Base-by-base conservation (phyloP, 805 yeast genomes). In the Naumovozyma castellii region DNA sequence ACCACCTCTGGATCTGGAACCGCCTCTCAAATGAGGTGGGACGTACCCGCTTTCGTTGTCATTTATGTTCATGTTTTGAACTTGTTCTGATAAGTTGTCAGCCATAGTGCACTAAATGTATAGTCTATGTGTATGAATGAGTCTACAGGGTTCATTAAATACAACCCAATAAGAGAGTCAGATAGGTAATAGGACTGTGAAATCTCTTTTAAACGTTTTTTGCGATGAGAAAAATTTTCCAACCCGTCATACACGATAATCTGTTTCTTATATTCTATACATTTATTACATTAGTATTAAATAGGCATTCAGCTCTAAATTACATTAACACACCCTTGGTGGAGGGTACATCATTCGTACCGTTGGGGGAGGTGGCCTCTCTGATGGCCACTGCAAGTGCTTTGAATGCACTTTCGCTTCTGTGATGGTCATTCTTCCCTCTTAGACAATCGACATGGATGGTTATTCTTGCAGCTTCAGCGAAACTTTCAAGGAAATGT, bases 351-450 rank as follows among this genome's bases (percentile, higher is more conserved):
- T 92, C 98, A 56, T 86, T 71, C 18, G 81, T 75, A 25, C 97
- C 97, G 25, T 86, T 86, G 49, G 74, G 71, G 9, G 90, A 71
- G 36, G 75, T 78, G 18, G 97, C 90, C 57, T 87, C 95, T 50
- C 77, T 80, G 37, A 92, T 70, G 3, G 98, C 98, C 16, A 92
- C 70, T 0, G 98, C 98, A 47, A 90, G 67, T 0, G 97, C 96
- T 66, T 92, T 92, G 67, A 92, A 92, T 0, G 98, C 97, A 59
- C 86, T 75, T 64, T 92, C 98, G 32, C 95, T 84, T 47, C 96
- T 71, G 65, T 92, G 98, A 62, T 92, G 98, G 62, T 92, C 98
- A 62, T 92, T 92, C 61, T 75, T 76, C 1, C 98, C 98, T 49
- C 97, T 72, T 42, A 92, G 57, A 61, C 95, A 85, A 64, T 92